Evolutionary conservation across 2,329 filamentous ascomycete genomes (phyloP), one percentile per base, ranked within the genome.

Genomic region (Thelonectria blattea): DNA sequence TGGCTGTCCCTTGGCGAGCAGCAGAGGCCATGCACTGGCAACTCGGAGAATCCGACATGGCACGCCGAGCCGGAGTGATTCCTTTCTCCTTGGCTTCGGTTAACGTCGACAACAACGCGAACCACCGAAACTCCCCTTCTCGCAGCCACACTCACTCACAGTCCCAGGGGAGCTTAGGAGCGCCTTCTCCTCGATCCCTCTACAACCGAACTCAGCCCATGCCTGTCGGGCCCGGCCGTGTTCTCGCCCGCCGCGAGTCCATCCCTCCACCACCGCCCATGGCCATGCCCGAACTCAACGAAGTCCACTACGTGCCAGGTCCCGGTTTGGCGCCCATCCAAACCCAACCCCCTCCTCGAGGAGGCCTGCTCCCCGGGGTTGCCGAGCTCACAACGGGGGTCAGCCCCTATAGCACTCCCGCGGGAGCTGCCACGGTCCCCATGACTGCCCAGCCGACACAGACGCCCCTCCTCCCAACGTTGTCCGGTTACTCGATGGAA

Each of bases 11-110:
- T 37, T 98, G 94, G 94, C 86, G 95, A 71, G 93, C 95, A 17
- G 94, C 92, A 49, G 94, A 99, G 78, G 93, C 92, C 5, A 97
- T 97, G 93, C 95, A 98, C 78, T 99, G 95, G 94, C 91, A 96
- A 72, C 83, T 99, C 56, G 94, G 94, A 64, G 92, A 97, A 75
- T 83, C 88, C 68, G 95, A 98, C 70, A 98, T 99, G 92, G 93
- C 93, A 49, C 87, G 91, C 62, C 89, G 94, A 60, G 94, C 94
- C 43, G 95, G 95, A 46, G 92, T 95, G 39, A 89, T 91, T 8
- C 92, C 94, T 1, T 97, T 97, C 76, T 87, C 88, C 3, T 80
- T 92, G 30, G 87, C 88, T 52, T 79, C 83, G 52, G 80, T 84
- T 64, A 82, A 84, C 46, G 72, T 79, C 59, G 82, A 84, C 53